These are phyloP conservation scores for Cladophialophora exuberans DNA, from an alignment of 2,329 filamentous ascomycete species.

Conservation along the genomic window DNA sequence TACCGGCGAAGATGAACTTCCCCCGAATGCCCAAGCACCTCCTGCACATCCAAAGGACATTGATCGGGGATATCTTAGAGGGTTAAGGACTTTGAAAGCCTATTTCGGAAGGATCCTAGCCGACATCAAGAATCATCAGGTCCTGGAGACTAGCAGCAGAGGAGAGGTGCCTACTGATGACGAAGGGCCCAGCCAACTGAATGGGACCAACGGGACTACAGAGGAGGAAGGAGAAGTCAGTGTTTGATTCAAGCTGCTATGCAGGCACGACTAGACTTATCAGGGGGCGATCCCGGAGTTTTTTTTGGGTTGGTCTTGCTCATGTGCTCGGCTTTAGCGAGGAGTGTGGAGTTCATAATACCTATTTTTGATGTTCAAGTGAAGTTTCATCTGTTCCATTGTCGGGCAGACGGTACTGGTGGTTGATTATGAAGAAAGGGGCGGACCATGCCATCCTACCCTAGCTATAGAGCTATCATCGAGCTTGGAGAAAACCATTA, in stretches of 20 bases:
- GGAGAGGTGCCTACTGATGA: constrained; percentile 38
- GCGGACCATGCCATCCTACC: no score
- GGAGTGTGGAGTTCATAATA: constrained; percentile 25
- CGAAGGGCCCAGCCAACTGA: constrained; percentile 14
- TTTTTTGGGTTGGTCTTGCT: background rate
- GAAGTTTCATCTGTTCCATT: no score
- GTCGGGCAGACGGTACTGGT: no score
- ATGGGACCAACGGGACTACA: constrained; percentile 9
- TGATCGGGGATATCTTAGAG: constrained; percentile 86
- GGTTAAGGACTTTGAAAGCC: constrained; percentile 73
- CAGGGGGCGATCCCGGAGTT: constrained; percentile 24
- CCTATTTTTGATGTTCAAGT: background rate
- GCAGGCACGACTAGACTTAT: constrained; percentile 12
- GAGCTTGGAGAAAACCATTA: no score
- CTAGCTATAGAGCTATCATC: no score
- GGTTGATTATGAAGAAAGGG: no score
- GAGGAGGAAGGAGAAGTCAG: constrained; percentile 31
- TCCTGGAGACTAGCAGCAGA: constrained; percentile 47
- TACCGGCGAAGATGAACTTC: constrained; percentile 74
- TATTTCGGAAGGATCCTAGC: constrained; percentile 88
- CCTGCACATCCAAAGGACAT: constrained; percentile 79
- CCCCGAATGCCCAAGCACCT: constrained; percentile 69
- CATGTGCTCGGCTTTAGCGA: constrained; percentile 20
- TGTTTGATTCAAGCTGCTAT: constrained; percentile 12
- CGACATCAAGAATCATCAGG: constrained; percentile 63